These are phyloP conservation scores for Plasmodium knowlesi DNA, from an alignment of 169 alveolate genomes.

Conservation along the genomic window DNA sequence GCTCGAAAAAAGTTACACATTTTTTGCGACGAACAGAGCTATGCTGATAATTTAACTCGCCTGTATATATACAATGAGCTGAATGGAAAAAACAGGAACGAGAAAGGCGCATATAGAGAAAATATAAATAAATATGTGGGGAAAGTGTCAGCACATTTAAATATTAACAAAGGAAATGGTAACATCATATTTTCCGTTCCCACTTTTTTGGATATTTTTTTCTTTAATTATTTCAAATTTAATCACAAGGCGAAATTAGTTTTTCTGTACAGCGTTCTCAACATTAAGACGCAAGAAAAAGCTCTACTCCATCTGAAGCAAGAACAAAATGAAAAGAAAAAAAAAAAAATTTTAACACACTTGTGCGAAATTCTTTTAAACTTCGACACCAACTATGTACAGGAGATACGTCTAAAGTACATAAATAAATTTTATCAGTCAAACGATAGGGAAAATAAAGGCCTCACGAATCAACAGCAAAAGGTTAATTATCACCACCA, in stretches of 20 bases:
- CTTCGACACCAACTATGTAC: slow-evolving; percentile 31
- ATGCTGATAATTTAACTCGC: slow-evolving; percentile 18
- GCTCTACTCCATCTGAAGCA: not conserved
- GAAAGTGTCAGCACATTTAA: slow-evolving; percentile 48
- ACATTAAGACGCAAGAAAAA: slow-evolving; percentile 12
- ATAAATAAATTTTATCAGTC: not conserved
- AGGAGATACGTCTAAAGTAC: slow-evolving; percentile 19
- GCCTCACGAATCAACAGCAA: not conserved
- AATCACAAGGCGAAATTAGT: slow-evolving; percentile 36
- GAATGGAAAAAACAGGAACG: not conserved
- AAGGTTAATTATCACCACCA: not conserved
- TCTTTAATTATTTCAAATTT: slow-evolving; percentile 66
- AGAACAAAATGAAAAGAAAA: slow-evolving; percentile 26
- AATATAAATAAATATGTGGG: slow-evolving; percentile 71
- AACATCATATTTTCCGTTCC: slow-evolving; percentile 43
- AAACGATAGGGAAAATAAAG: not conserved
- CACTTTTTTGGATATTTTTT: slow-evolving; percentile 49
- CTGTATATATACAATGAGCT: slow-evolving; percentile 48
- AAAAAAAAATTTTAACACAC: slow-evolving; percentile 35
- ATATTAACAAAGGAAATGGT: slow-evolving; percentile 39
- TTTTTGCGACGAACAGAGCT: slow-evolving; percentile 63
- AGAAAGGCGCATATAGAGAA: slow-evolving; percentile 11
- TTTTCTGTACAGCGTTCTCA: slow-evolving; percentile 33
- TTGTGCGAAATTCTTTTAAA: slow-evolving; percentile 37
- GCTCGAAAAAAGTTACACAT: slow-evolving; percentile 33